A percentile compares a stretch with the other conserved stretches of the same genome.
Evolutionary conservation across 2,329 filamentous ascomycete genomes (phyloP).

Genomic region (Westerdykella sp.): DNA sequence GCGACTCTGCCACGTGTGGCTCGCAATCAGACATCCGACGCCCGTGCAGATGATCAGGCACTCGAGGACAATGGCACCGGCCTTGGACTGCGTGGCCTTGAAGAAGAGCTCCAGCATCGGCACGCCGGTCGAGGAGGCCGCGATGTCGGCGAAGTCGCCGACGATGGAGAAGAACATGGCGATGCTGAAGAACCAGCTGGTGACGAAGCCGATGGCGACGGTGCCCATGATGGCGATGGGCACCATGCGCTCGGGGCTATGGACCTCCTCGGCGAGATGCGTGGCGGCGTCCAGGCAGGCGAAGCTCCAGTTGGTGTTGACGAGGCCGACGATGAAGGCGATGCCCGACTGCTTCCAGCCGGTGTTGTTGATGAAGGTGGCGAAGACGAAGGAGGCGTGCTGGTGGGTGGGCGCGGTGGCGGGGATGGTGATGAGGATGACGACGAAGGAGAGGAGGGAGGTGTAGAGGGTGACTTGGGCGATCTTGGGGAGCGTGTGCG

Average conservation of each 20-base stretch:
- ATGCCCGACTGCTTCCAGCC: conserved; percentile 45
- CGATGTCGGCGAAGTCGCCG: conserved; percentile 39
- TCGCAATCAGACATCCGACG: conserved; percentile 43
- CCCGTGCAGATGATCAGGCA: conserved; percentile 44
- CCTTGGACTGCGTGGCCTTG: conserved; percentile 38
- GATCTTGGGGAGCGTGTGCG: conserved; percentile 34
- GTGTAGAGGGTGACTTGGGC: conserved; percentile 42
- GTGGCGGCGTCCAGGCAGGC: conserved; percentile 47
- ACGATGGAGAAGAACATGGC: conserved; percentile 48
- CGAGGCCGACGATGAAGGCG: conserved; percentile 48
- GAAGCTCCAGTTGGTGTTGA: conserved; percentile 48
- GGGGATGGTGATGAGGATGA: conserved; percentile 46
- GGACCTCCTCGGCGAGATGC: conserved; percentile 48
- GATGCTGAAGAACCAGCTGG: conserved; percentile 45
- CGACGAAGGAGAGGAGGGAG: conserved; percentile 43
- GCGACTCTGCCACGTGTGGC: conserved; percentile 48
- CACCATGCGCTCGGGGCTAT: conserved; percentile 42
- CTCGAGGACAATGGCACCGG: conserved; percentile 44
- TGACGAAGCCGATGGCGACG: conserved; percentile 46
- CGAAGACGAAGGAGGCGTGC: conserved; percentile 46
- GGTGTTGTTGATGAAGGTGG: conserved; percentile 48
- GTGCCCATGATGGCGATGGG: conserved; percentile 48
- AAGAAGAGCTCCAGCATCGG: conserved; percentile 46
- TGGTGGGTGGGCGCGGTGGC: conserved; percentile 41
- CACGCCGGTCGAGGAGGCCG: conserved; percentile 39